Evolutionary conservation across 805 yeast genomes (phyloP), one percentile per base, ranked within the genome.

Genomic region (Deakozyma indianensis): DNA sequence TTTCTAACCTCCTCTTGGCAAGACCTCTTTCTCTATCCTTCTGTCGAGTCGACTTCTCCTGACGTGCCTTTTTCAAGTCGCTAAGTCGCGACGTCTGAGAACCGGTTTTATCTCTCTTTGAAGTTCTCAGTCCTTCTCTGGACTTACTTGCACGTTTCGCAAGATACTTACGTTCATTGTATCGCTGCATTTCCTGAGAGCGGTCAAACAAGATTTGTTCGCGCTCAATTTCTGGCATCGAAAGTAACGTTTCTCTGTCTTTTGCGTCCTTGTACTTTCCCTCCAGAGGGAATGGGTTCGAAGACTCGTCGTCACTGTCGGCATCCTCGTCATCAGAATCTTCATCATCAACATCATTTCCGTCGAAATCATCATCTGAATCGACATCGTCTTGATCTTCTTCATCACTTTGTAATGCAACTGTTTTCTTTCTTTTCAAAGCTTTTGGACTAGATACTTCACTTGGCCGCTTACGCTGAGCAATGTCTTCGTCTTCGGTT

Each of bases 161-260:
- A 56, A 94, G 76, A 55, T 82, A 79, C 60, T 75, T 75, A 58
- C 86, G 77, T 65, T 92, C 97, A 48, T 83, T 79, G 64, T 71
- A 88, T 53, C 83, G 78, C 62, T 90, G 95, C 78, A 85, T 75
- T 50, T 84, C 94, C 64, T 87, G 96, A 5, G 85, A 76, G 63
- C 99, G 84, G 47, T 90, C 97, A 55, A 85, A 92, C 46, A 92
- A 72, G 46, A 87, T 76, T 54, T 83, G 80, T 67, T 92, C 98
- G 57, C 97, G 81, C 56, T 84, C 84, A 61, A 92, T 76, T 68
- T 92, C 98, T 46, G 90, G 94, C 78, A 92, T 73, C 0, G 69
- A 59, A 42, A 71, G 47, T 14, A 58, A 67, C 45, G 68, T 62
- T 1, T 66, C 77, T 49, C 84, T 74, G 63, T 92, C 99, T 5